These are phyloP conservation scores for Epichloe uncinata DNA, from an alignment of 2,329 filamentous ascomycete species.

Conservation along the genomic window DNA sequence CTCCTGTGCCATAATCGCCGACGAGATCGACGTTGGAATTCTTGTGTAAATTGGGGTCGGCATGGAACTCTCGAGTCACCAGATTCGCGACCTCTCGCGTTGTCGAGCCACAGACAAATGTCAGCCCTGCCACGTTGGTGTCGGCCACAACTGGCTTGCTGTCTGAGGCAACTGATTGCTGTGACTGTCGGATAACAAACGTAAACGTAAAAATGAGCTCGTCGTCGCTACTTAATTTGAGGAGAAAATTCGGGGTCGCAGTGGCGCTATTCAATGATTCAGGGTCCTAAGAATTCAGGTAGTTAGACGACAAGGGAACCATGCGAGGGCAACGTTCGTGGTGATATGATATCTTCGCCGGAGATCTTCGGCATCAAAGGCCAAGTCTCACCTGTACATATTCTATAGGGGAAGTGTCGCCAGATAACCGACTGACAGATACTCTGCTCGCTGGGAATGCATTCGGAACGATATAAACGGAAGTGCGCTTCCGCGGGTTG, in stretches of 20 bases:
- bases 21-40: conserved; percentile 91
- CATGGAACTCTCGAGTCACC: conserved; percentile 89
- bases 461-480: conserved; percentile 73
- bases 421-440: conserved; percentile 54
- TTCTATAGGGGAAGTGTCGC: conserved; percentile 72
- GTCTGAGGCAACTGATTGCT: conserved; percentile 32
- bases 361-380: conserved; percentile 8
- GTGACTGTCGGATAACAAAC: conserved; percentile 57
- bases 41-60: conserved; percentile 93
- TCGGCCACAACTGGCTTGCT: conserved; percentile 40
- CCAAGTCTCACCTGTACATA: conserved; percentile 65
- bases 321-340: not conserved
- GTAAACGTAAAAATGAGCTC: conserved; percentile 89
- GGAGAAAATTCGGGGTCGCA: conserved; percentile 57
- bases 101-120: conserved; percentile 81
- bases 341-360: not conserved
- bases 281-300: conserved; percentile 49
- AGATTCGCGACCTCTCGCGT: conserved; percentile 82
- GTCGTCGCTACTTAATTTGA: conserved; percentile 81
- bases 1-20: conserved; percentile 78
- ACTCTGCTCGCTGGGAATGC: conserved; percentile 74
- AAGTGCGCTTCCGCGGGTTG: conserved; percentile 62
- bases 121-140: conserved; percentile 75
- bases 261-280: conserved; percentile 39
- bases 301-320: conserved; percentile 1